phyloP scores from a whole-genome alignment of 352 stramenopile genomes.

The Phytophthora fragariae region DNA sequence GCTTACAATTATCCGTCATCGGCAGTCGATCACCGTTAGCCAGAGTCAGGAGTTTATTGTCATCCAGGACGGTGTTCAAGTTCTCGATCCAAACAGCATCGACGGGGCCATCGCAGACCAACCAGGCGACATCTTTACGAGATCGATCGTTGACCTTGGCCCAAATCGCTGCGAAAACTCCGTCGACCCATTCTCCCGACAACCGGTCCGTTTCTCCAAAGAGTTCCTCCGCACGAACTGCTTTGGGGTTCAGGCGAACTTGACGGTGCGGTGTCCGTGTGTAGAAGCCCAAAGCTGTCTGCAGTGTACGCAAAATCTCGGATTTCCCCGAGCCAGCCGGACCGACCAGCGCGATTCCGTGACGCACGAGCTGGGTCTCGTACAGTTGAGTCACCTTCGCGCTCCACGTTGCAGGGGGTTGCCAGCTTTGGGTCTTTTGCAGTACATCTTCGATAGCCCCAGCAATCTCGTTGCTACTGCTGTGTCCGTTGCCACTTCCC shows the following conservation, averaged over 20 bases:
- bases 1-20: slow-evolving; percentile 91
- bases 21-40: slow-evolving; percentile 93
- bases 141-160: slow-evolving; percentile 89
- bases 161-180: slow-evolving; percentile 86
- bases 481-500: slow-evolving; percentile 5
- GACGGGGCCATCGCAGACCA: slow-evolving; percentile 94
- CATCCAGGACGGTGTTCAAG: slow-evolving; percentile 95
- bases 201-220: slow-evolving; percentile 86
- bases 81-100: slow-evolving; percentile 97
- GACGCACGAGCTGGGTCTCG: slow-evolving; percentile 93
- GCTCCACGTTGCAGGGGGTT: slow-evolving; percentile 67
- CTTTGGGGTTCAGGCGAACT: slow-evolving; percentile 85
- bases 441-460: slow-evolving; percentile 77
- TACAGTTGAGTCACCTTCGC: slow-evolving; percentile 94
- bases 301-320: slow-evolving; percentile 72
- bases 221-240: slow-evolving; percentile 81
- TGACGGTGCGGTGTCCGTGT: slow-evolving; percentile 79
- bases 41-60: slow-evolving; percentile 95
- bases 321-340: slow-evolving; percentile 87
- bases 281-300: slow-evolving; percentile 62
- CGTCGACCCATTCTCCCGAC: slow-evolving; percentile 77
- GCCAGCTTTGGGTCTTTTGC: slow-evolving; percentile 48
- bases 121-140: slow-evolving; percentile 89
- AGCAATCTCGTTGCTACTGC: slow-evolving; percentile 80
- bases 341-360: slow-evolving; percentile 92